Evolutionary conservation across 2,329 filamentous ascomycete genomes (phyloP).

Genomic region (Arthrobotrys iridis): DNA sequence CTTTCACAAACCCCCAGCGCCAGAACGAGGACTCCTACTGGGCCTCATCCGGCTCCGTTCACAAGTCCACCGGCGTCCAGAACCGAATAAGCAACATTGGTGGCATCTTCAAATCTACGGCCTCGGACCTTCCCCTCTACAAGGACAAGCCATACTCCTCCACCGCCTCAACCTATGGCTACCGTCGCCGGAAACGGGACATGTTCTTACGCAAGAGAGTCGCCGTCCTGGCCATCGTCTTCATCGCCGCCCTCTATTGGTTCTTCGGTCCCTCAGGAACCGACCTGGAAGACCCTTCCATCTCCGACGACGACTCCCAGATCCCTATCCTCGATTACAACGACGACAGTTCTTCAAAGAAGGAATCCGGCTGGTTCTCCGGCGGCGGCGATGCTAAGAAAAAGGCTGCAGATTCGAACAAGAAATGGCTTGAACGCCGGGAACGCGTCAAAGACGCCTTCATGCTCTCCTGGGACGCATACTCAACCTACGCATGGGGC

Average conservation of each 20-base stretch:
- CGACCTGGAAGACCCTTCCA: constrained; percentile 63
- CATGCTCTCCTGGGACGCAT: constrained; percentile 88
- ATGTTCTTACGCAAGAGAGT: constrained; percentile 64
- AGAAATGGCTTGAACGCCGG: constrained; percentile 80
- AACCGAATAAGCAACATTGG: constrained; percentile 64
- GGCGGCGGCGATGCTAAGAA: constrained; percentile 43
- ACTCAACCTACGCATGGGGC: constrained; percentile 93
- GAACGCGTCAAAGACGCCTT: constrained; percentile 90
- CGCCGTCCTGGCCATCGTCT: constrained; percentile 12
- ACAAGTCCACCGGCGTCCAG: constrained; percentile 62
- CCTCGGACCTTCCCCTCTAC: constrained; percentile 86
- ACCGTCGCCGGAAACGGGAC: constrained; percentile 71
- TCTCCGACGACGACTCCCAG: constrained; percentile 60
- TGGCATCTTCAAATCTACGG: constrained; percentile 71
- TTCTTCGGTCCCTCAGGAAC: constrained; percentile 6
- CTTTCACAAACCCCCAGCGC: constrained; percentile 73
- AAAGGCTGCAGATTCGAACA: constrained; percentile 55
- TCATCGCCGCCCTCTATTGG: constrained; percentile 55
- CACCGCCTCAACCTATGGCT: constrained; percentile 62
- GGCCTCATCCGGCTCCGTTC: constrained; percentile 66
- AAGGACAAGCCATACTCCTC: constrained; percentile 95
- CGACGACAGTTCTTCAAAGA: constrained; percentile 66
- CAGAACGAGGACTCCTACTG: constrained; percentile 74
- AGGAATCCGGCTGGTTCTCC: constrained; percentile 68
- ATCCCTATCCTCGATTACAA: constrained; percentile 60